These are phyloP conservation scores for Dothistroma septosporum DNA, from an alignment of 2,329 filamentous ascomycete species.

Conservation along the genomic window DNA sequence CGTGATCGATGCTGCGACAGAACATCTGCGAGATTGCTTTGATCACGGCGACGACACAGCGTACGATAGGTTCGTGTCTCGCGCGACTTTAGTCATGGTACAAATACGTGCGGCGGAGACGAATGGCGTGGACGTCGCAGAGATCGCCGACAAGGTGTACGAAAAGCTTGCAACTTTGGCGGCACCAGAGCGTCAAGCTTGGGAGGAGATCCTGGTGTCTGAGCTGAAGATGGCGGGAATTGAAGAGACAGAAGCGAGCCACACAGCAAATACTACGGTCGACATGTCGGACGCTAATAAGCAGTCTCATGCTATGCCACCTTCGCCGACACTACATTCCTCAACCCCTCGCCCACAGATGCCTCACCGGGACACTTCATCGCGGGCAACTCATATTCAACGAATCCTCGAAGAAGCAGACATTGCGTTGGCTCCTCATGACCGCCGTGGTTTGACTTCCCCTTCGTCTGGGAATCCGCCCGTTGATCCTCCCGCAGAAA, in stretches of 20 bases:
- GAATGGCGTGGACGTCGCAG: slow-evolving; percentile 12
- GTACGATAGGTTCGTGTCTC: slow-evolving; percentile 10
- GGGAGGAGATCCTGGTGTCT: slow-evolving; percentile 26
- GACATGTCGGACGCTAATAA: background rate
- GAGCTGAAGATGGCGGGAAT: slow-evolving; percentile 8
- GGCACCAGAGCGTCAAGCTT: slow-evolving; percentile 22
- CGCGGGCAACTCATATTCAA: slow-evolving; percentile 46
- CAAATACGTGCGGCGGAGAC: slow-evolving; percentile 24
- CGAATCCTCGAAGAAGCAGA: slow-evolving; percentile 45
- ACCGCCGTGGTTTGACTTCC: background rate
- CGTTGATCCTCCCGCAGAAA: slow-evolving; percentile 8
- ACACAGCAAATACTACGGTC: background rate
- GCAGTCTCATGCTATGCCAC: background rate
- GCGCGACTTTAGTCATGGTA: slow-evolving; percentile 17
- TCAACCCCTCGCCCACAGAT: slow-evolving; percentile 40
- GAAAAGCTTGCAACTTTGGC: slow-evolving; percentile 22
- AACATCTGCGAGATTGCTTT: slow-evolving; percentile 14
- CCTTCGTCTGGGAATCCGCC: slow-evolving; percentile 4
- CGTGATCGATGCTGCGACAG: slow-evolving; percentile 27
- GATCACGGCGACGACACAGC: slow-evolving; percentile 12
- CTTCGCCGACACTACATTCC: slow-evolving; percentile 5
- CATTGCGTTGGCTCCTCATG: slow-evolving; percentile 2
- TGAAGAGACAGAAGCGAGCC: background rate
- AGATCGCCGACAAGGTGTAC: slow-evolving; percentile 24
- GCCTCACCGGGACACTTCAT: slow-evolving; percentile 44